Evolutionary conservation across 169 alveolate genomes (phyloP).

Genomic region (Plasmodium chabaudi): DNA sequence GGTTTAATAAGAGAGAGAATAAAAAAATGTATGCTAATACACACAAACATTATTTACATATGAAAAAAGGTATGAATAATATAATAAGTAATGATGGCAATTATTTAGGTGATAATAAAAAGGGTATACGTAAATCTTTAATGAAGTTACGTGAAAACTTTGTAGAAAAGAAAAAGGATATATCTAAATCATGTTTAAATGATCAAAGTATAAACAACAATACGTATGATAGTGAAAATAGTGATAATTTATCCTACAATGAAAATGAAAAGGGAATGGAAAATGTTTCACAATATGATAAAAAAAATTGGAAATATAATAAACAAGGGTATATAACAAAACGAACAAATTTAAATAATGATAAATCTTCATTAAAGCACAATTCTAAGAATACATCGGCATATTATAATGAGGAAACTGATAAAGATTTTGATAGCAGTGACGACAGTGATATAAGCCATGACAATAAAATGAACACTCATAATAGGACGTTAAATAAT

Average conservation of each 20-base stretch:
- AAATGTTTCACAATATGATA: conserved; percentile 1
- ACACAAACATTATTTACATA: background rate
- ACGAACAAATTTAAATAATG: conserved; percentile 1
- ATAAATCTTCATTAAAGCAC: background rate
- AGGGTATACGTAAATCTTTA: conserved; percentile 1
- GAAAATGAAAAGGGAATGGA: background rate
- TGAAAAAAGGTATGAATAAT: background rate
- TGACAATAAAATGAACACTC: too few species aligned
- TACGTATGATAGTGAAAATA: background rate
- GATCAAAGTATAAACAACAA: background rate
- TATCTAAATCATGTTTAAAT: background rate
- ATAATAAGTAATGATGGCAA: background rate
- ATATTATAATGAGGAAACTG: background rate
- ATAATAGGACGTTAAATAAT: too few species aligned
- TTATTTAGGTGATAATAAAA: conserved; percentile 14
- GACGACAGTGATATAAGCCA: background rate
- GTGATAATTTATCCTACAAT: conserved; percentile 14
- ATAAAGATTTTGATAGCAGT: background rate
- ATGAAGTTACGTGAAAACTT: background rate
- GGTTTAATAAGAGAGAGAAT: conserved; percentile 1
- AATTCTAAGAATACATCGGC: conserved; percentile 5
- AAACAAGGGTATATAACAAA: background rate
- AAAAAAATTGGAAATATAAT: conserved; percentile 15
- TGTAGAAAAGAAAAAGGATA: background rate
- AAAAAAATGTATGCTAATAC: background rate